Percentiles rank a stretch among this genome's conserved stretches.
Conservation (phyloP, 768 basidiomycete species). For the Psilocybe tampanensis region DNA sequence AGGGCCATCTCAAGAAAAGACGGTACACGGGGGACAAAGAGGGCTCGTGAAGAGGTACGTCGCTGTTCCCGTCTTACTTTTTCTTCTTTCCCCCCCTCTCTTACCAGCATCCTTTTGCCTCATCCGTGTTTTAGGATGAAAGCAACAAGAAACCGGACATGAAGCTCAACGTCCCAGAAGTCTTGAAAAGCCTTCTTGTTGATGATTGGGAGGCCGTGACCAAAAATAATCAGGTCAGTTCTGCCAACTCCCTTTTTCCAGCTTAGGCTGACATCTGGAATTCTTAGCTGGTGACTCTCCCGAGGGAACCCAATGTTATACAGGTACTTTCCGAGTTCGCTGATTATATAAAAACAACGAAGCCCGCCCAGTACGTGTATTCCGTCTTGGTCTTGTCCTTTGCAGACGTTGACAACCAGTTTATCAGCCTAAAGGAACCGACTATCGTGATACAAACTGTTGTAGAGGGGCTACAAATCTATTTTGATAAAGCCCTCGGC, state of each 20-base stretch:
- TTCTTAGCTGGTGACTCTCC: conserved; percentile 80
- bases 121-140: conserved; percentile 58
- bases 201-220: conserved; percentile 99
- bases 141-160: conserved; percentile 81
- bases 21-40: conserved; percentile 65
- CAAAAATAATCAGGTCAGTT: conserved; percentile 85
- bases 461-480: conserved; percentile 80
- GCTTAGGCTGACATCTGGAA: not conserved
- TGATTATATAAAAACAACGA: conserved; percentile 53
- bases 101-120: conserved; percentile 1
- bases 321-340: conserved; percentile 81
- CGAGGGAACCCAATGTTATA: conserved; percentile 76
- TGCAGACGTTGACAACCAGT: not conserved
- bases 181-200: conserved; percentile 86
- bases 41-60: conserved; percentile 71
- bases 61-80: conserved; percentile 8
- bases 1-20: conserved; percentile 53
- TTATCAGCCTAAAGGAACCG: conserved; percentile 65
- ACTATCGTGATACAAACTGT: conserved; percentile 76
- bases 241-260: not conserved
- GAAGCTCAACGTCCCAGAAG: conserved; percentile 87
- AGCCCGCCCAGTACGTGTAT: conserved; percentile 48
- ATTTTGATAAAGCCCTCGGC: conserved; percentile 92
- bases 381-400: not conserved
- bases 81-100: not conserved